Conservation (phyloP, 2,329 filamentous ascomycete species). For the Cyanodermella asteris region DNA sequence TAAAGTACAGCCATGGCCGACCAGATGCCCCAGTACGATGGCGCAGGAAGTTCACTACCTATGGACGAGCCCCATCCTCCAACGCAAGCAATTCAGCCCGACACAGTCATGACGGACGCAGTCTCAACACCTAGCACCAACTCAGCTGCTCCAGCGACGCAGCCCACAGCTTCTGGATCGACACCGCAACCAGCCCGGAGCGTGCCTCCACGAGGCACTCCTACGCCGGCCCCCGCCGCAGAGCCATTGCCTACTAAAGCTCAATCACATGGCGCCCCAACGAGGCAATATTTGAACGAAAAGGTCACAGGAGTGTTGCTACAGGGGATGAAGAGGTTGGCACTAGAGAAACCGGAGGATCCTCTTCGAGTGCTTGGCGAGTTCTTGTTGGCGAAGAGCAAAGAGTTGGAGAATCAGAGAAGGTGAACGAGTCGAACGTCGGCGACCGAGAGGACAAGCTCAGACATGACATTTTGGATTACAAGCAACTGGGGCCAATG, state of each 20-base stretch:
- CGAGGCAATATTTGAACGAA: slow-evolving; percentile 48
- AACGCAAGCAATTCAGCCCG: slow-evolving; percentile 3
- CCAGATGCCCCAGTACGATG: too few relatives aligned
- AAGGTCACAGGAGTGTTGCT: slow-evolving; percentile 46
- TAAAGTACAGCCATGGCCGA: too few relatives aligned
- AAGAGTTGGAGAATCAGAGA: slow-evolving; percentile 42
- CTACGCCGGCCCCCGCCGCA: slow-evolving; percentile 9
- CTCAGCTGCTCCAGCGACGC: slow-evolving; percentile 1
- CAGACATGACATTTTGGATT: too few relatives aligned
- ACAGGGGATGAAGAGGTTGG: slow-evolving; percentile 54
- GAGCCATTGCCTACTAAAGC: slow-evolving; percentile 37
- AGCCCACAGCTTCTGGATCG: slow-evolving; percentile 2
- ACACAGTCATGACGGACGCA: slow-evolving; percentile 7
- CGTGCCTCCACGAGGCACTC: slow-evolving; percentile 6
- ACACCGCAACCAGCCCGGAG: slow-evolving; percentile 6
- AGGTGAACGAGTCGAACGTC: too few relatives aligned
- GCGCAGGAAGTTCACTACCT: too few relatives aligned
- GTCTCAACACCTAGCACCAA: slow-evolving; percentile 2
- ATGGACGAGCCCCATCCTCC: slow-evolving; percentile 1
- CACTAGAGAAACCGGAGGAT: slow-evolving; percentile 46
- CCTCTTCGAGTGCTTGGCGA: slow-evolving; percentile 49
- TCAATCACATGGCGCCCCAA: slow-evolving; percentile 43
- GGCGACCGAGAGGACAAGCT: too few relatives aligned
- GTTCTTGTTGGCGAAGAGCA: slow-evolving; percentile 45
- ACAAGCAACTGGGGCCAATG: too few relatives aligned